Conservation (phyloP, 345 rosid species). For the Aurinia saxatilis region DNA sequence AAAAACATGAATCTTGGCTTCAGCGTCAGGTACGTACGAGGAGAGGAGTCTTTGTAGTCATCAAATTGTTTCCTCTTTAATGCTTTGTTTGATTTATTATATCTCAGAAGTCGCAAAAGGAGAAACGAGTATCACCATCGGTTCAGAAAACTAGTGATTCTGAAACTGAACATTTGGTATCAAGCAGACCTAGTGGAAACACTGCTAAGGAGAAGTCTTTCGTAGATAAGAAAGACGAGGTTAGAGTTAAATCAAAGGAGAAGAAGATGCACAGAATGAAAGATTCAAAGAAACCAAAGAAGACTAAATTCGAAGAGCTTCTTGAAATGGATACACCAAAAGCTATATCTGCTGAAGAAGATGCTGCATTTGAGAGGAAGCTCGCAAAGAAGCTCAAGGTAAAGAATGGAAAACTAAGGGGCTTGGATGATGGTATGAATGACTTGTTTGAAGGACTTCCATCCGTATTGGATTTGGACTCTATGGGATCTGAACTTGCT, state of each 20-base stretch:
- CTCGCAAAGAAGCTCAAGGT: slow-evolving; percentile 86
- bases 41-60: not conserved
- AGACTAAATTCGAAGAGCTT: slow-evolving; percentile 69
- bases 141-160: slow-evolving; percentile 14
- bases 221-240: not conserved
- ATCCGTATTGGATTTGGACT: slow-evolving; percentile 34
- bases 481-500: slow-evolving; percentile 26
- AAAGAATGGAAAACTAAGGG: slow-evolving; percentile 60
- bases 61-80: not conserved
- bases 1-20: slow-evolving; percentile 52
- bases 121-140: slow-evolving; percentile 19
- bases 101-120: slow-evolving; percentile 39
- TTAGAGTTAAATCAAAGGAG: slow-evolving; percentile 9
- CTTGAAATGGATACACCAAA: slow-evolving; percentile 48
- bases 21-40: slow-evolving; percentile 47
- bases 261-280: slow-evolving; percentile 32
- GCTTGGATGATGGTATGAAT: slow-evolving; percentile 59
- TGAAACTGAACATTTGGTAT: not conserved
- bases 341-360: slow-evolving; percentile 35
- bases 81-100: not conserved
- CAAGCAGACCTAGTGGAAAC: slow-evolving; percentile 7
- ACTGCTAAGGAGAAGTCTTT: not conserved
- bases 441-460: slow-evolving; percentile 42
- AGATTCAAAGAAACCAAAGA: slow-evolving; percentile 29
- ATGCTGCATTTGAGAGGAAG: slow-evolving; percentile 61